Percentiles rank a stretch among this genome's conserved stretches.
Conservation (phyloP, 1,139 yeast species). For the Zygosaccharomyces pseudobailii region DNA sequence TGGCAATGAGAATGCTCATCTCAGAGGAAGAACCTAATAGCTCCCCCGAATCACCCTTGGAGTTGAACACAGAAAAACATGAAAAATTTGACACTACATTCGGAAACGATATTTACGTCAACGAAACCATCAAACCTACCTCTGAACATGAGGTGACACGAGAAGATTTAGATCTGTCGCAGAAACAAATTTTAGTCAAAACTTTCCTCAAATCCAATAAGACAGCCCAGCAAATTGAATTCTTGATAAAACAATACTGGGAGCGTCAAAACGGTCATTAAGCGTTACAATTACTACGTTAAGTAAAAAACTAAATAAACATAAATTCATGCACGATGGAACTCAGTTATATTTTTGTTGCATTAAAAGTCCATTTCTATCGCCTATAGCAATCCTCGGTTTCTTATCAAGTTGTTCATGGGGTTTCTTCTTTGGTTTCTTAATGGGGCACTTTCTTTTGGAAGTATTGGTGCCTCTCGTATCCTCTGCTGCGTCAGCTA, state of each 20-base stretch:
- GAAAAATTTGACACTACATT: not conserved
- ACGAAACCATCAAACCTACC: not conserved
- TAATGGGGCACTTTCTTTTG: not conserved
- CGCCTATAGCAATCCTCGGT: not conserved
- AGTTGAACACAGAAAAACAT: too few species aligned
- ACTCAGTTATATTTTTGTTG: not conserved
- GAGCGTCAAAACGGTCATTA: constrained; percentile 3
- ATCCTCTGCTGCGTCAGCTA: constrained; percentile 1
- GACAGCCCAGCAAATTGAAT: constrained; percentile 9
- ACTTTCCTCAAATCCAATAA: constrained; percentile 11
- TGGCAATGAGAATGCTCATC: constrained; percentile 8
- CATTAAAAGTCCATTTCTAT: not conserved
- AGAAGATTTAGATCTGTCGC: constrained; percentile 3
- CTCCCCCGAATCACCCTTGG: not conserved
- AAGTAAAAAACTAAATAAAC: not conserved
- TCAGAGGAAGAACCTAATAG: not conserved
- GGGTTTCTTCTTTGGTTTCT: constrained; percentile 1
- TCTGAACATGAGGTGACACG: not conserved
- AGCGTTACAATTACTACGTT: not conserved
- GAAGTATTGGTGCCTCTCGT: not conserved
- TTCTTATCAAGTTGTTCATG: not conserved
- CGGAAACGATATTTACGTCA: constrained; percentile 9
- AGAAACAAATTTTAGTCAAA: constrained; percentile 4
- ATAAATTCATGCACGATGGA: not conserved
- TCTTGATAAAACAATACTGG: constrained; percentile 6